Evolutionary conservation across 1,284 basidiomycete species (phyloP).

Genomic region (Fistulinella cinereoalba): DNA sequence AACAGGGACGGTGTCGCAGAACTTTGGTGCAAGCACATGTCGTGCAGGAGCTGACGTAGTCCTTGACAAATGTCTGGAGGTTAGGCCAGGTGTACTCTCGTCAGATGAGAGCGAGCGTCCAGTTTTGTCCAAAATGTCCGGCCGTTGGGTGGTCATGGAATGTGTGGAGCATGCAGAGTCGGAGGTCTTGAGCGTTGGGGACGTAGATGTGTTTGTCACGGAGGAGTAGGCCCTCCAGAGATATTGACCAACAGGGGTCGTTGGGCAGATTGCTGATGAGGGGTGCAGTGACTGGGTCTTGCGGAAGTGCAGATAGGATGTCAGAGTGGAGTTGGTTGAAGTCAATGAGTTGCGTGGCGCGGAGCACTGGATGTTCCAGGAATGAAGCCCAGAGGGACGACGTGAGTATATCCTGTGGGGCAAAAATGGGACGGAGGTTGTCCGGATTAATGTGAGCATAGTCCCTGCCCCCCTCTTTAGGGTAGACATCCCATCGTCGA

Average conservation of each 20-base stretch:
- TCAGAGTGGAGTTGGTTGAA: too few relatives aligned
- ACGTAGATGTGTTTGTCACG: slow-evolving; percentile 22
- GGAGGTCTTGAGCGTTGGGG: not conserved
- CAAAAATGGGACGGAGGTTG: not conserved
- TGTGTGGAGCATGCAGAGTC: not conserved
- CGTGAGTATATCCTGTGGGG: not conserved
- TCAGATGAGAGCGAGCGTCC: not conserved
- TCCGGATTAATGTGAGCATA: not conserved
- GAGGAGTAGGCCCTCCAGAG: not conserved
- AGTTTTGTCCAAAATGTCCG: not conserved
- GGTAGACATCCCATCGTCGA: not conserved
- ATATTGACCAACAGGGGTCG: too few relatives aligned
- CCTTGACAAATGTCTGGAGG: not conserved
- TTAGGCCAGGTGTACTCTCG: not conserved
- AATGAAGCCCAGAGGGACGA: not conserved
- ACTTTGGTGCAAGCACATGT: too few relatives aligned
- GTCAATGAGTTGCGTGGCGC: too few relatives aligned
- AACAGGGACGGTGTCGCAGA: too few relatives aligned
- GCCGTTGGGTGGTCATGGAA: not conserved
- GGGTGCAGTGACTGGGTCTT: too few relatives aligned
- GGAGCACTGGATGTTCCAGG: too few relatives aligned
- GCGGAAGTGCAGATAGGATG: too few relatives aligned
- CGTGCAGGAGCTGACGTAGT: not conserved
- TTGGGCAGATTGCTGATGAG: too few relatives aligned
- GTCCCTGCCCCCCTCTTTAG: not conserved